Percentiles rank a stretch among this genome's conserved stretches.
Evolutionary conservation across 2,329 filamentous ascomycete species (phyloP).

Genomic region (Dichotomopilus funicola): DNA sequence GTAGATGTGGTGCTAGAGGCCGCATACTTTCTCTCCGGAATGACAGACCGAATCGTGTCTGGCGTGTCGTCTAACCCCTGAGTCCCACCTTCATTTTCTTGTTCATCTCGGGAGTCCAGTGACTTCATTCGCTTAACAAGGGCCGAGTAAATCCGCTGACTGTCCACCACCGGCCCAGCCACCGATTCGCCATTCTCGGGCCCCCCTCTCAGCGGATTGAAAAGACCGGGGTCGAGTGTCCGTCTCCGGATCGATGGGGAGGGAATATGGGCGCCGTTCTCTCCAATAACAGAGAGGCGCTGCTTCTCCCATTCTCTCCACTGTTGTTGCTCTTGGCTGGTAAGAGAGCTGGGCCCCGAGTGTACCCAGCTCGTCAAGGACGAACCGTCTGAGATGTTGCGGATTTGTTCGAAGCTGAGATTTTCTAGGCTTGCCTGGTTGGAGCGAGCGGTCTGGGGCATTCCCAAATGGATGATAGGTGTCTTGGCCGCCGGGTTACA

Average conservation of each 20-base stretch:
- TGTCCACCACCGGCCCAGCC: slow-evolving; percentile 39
- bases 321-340: slow-evolving; percentile 36
- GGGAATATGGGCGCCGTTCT: slow-evolving; percentile 41
- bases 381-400: slow-evolving; percentile 40
- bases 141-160: slow-evolving; percentile 56
- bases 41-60: slow-evolving; percentile 14
- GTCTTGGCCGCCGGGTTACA: slow-evolving; percentile 41
- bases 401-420: slow-evolving; percentile 34
- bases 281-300: slow-evolving; percentile 58
- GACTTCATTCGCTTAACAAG: slow-evolving; percentile 51
- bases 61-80: neutral
- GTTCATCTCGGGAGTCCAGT: slow-evolving; percentile 28
- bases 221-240: slow-evolving; percentile 23
- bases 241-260: slow-evolving; percentile 32
- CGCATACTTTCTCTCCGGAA: neutral
- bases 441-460: slow-evolving; percentile 43
- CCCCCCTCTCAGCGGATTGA: slow-evolving; percentile 18
- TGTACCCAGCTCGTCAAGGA: slow-evolving; percentile 69
- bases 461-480: slow-evolving; percentile 44
- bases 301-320: slow-evolving; percentile 45
- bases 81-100: slow-evolving; percentile 14
- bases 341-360: slow-evolving; percentile 51
- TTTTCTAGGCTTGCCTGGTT: slow-evolving; percentile 51
- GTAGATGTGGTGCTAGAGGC: neutral
- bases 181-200: slow-evolving; percentile 5